These are phyloP conservation scores for Kalanchoe fedtschenkoi DNA, from an alignment of 164 flowering plant genomes.

Conservation along the genomic window DNA sequence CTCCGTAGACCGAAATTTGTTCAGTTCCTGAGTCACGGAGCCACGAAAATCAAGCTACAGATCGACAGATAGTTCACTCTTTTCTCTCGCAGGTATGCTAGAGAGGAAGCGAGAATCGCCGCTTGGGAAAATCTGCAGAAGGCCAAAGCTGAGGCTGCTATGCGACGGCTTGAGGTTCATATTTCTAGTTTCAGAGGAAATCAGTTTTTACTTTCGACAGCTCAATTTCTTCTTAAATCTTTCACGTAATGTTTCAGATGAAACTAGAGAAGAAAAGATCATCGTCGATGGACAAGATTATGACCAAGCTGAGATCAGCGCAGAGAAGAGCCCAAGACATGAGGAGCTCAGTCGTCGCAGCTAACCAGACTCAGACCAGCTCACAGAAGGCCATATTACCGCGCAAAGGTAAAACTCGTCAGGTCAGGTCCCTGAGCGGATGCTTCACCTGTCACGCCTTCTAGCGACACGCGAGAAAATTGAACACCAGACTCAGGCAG, in stretches of 20 bases:
- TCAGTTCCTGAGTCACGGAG: slow-evolving; percentile 30
- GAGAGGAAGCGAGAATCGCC: slow-evolving; percentile 87
- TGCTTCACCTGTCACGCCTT: slow-evolving; percentile 6
- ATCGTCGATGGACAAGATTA: slow-evolving; percentile 5
- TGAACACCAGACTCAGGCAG: no score
- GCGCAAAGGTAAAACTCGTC: not conserved
- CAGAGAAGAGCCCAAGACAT: slow-evolving; percentile 6
- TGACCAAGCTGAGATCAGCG: slow-evolving; percentile 5
- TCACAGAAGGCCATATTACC: not conserved
- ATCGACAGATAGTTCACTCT: not conserved
- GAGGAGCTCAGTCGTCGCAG: not conserved
- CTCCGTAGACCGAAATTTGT: no score
- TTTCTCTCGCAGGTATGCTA: slow-evolving; percentile 37
- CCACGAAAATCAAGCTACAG: not conserved
- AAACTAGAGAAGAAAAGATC: slow-evolving; percentile 8
- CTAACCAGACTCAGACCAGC: not conserved
- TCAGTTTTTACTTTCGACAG: not conserved
- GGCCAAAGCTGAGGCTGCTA: slow-evolving; percentile 94
- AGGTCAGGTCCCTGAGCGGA: slow-evolving; percentile 2
- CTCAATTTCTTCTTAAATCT: not conserved
- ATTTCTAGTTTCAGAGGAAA: not conserved
- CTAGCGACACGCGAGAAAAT: no score
- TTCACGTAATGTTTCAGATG: not conserved
- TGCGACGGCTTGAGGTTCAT: slow-evolving; percentile 87
- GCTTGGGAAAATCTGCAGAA: slow-evolving; percentile 99